phyloP scores from a whole-genome alignment of 768 basidiomycete genomes.

The Boletus tomentosulus region DNA sequence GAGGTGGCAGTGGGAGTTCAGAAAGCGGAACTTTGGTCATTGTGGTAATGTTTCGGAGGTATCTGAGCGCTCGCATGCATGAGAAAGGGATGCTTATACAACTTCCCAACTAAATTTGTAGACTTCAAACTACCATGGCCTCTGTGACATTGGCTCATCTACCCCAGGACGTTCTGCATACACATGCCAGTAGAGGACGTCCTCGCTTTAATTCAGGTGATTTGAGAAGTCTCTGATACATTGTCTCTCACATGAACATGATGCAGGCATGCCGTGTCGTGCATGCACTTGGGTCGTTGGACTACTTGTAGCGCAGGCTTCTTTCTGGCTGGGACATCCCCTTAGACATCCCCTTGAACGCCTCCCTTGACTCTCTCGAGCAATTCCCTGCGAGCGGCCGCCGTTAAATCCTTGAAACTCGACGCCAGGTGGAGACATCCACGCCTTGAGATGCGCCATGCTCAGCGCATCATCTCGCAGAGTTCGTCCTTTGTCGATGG shows the following conservation, averaged over 20 bases:
- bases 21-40: constrained; percentile 39
- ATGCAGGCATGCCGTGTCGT: constrained; percentile 57
- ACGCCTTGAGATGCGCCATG: constrained; percentile 32
- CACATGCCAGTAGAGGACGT: constrained; percentile 38
- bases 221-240: constrained; percentile 3
- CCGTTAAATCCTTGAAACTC: constrained; percentile 43
- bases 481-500: constrained; percentile 39
- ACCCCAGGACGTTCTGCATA: constrained; percentile 42
- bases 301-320: constrained; percentile 55
- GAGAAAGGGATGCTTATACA: too few species aligned
- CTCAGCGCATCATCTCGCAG: constrained; percentile 33
- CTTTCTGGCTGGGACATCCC: constrained; percentile 32
- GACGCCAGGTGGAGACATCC: constrained; percentile 48
- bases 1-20: constrained; percentile 44
- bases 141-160: background rate
- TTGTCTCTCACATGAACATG: constrained; percentile 14
- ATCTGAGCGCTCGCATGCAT: constrained; percentile 15
- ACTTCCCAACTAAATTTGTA: too few species aligned
- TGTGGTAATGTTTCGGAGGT: constrained; percentile 5
- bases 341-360: constrained; percentile 38
- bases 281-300: constrained; percentile 45
- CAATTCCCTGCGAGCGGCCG: constrained; percentile 37
- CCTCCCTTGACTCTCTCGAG: constrained; percentile 30
- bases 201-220: constrained; percentile 47
- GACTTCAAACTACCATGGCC: too few species aligned